phyloP scores from a whole-genome alignment of 2,329 filamentous ascomycete genomes.

The Herpotrichia juniperi region DNA sequence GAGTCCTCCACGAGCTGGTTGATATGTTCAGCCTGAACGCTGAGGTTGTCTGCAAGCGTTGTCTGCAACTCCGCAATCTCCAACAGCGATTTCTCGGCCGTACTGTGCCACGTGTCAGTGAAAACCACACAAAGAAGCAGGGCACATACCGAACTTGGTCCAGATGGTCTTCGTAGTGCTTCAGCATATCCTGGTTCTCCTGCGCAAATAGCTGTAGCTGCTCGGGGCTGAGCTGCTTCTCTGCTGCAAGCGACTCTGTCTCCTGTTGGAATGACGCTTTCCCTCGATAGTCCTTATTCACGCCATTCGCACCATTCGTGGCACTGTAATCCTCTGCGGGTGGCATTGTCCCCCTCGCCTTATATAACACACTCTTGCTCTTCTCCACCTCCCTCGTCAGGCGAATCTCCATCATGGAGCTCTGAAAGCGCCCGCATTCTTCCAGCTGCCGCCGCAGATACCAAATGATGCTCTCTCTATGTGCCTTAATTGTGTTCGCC shows the following conservation, averaged over 20 bases:
- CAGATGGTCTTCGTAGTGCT: slow-evolving; percentile 91
- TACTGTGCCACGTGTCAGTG: slow-evolving; percentile 57
- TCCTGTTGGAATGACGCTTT: slow-evolving; percentile 30
- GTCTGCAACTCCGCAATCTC: slow-evolving; percentile 94
- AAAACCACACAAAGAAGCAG: neutral
- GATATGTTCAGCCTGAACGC: slow-evolving; percentile 86
- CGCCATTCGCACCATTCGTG: slow-evolving; percentile 20
- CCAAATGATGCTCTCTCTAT: slow-evolving; percentile 84
- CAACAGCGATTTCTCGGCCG: slow-evolving; percentile 85
- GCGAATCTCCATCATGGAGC: slow-evolving; percentile 90
- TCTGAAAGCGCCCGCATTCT: slow-evolving; percentile 77
- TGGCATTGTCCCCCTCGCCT: slow-evolving; percentile 56
- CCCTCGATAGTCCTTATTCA: slow-evolving; percentile 29
- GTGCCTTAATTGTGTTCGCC: slow-evolving; percentile 68
- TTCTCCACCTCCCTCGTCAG: slow-evolving; percentile 86
- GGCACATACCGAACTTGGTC: slow-evolving; percentile 84
- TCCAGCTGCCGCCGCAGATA: slow-evolving; percentile 78
- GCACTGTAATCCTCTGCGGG: slow-evolving; percentile 24
- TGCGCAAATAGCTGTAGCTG: slow-evolving; percentile 93
- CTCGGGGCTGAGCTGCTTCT: slow-evolving; percentile 74
- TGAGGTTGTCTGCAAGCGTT: slow-evolving; percentile 83
- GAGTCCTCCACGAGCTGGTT: slow-evolving; percentile 87
- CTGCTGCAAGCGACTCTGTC: slow-evolving; percentile 43
- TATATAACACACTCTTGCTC: slow-evolving; percentile 83
- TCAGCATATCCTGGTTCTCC: slow-evolving; percentile 91